Percentiles rank a stretch among this genome's conserved stretches.
These are phyloP conservation scores for Litsea cubeba DNA, from an alignment of 164 flowering plant species.

Conservation along the genomic window DNA sequence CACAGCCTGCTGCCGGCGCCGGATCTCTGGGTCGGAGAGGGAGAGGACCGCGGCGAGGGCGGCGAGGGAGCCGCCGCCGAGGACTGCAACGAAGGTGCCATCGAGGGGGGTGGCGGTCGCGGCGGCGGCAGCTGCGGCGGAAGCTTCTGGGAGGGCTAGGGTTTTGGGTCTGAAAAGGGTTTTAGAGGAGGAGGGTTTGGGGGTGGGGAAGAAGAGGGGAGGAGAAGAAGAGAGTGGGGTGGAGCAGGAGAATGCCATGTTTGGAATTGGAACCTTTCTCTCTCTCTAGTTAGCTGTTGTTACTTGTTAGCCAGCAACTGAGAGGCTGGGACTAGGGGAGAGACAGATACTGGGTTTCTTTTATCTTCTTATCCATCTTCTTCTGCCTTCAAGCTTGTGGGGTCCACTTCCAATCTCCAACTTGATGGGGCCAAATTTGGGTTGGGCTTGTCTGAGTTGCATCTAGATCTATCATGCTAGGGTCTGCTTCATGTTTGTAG, in stretches of 20 bases:
- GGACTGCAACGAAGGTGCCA: slow-evolving; percentile 54
- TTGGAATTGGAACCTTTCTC: not conserved
- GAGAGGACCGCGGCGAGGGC: slow-evolving; percentile 73
- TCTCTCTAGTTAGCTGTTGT: too few species aligned
- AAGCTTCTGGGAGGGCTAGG: slow-evolving; percentile 38
- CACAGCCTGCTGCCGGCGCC: slow-evolving; percentile 82
- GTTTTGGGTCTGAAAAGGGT: slow-evolving; percentile 9
- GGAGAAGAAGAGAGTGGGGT: slow-evolving; percentile 1
- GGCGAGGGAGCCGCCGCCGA: slow-evolving; percentile 79
- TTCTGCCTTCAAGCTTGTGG: too few species aligned
- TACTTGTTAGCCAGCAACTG: too few species aligned
- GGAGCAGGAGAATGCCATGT: slow-evolving; percentile 15
- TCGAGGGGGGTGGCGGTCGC: slow-evolving; percentile 35
- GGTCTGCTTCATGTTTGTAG: too few species aligned
- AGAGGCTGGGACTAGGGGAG: too few species aligned
- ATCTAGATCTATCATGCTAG: too few species aligned
- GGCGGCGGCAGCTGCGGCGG: slow-evolving; percentile 33
- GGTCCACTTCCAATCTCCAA: too few species aligned
- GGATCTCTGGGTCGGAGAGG: slow-evolving; percentile 77
- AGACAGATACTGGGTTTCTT: too few species aligned
- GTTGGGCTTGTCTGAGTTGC: too few species aligned
- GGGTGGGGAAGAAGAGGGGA: not conserved
- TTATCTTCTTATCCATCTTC: too few species aligned
- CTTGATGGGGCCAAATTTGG: too few species aligned
- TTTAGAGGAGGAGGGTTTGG: slow-evolving; percentile 1